Evolutionary conservation across 148 eudicot genomes (phyloP), one percentile per base, ranked within the genome.

Genomic region (Pharnaceum exiguum): DNA sequence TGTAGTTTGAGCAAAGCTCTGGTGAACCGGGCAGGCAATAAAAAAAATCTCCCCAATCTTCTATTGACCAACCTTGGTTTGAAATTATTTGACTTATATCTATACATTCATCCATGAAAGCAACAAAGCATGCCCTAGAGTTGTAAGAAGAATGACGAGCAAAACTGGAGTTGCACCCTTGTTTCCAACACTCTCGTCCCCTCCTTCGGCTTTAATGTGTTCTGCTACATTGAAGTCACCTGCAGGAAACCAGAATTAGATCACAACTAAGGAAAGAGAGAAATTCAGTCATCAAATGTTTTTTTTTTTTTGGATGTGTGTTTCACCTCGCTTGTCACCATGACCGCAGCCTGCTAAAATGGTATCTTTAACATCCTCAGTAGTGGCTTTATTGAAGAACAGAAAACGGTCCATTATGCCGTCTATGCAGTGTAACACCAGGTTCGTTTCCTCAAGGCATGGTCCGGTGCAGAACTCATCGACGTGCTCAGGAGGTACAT

Each of bases 391-490:
- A 57, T 80, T 86, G 59, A 55, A 73, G 54, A 86, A 86, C 18
- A 49, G 18, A 30, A 86, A 86, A 55, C 66, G 51, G 15, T 40
- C 36, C 40, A 83, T 23, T 46, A 86, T 54, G 28, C 60, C 66
- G 7, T 70, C 77, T 8, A 86, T 50, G 62, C 95, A 86, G 50
- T 70, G 49, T 18, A 86, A 77, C 39, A 78, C 80, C 0, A 60
- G 89, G 59, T 83, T 42, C 17, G 89, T 86, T 70, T 86, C 95
- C 7, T 64, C 59, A 4, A 83, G 28, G 70, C 95, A 86, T 1
- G 86, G 80, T 6, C 95, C 86, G 0, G 35, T 53, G 74, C 95
- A 86, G 63, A 60, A 86, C 59, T 78, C 69, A 27, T 80, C 71
- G 4, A 75, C 66, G 21, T 74, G 44, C 35, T 74, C 86, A 2